Evolutionary conservation across 192 early-diverging fungal species (phyloP), one percentile per base, ranked within the genome.

Genomic region (Coemansia sp.): DNA sequence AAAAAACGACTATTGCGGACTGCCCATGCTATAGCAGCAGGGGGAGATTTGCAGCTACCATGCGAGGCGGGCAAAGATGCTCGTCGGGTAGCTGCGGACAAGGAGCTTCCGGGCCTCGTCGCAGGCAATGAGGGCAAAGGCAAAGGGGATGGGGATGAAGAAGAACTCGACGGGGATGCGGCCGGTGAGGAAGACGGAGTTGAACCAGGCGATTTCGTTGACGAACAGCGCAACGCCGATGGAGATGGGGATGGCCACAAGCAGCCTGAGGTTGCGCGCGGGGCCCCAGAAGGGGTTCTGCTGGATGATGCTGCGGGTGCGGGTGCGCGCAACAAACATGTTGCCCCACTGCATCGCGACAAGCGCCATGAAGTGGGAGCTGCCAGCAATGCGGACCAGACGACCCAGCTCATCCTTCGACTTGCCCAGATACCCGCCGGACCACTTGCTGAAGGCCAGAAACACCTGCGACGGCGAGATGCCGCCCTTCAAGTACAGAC

Each of bases 71-170:
- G 78, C 78, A 8, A 75, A 41, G 16, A 67, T 16, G 40, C 69
- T 68, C 8, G 12, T 26, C 0, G 78, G 78, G 21, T 57, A 69
- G 37, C 61, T 16, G 15, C 89, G 69, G 7, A 88, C 87, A 10
- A 74, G 40, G 26, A 73, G 32, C 65, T 90, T 90, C 40, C 89
- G 68, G 16, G 80, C 18, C 68, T 90, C 89, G 58, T 90, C 89
- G 32, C 82, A 66, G 4, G 73, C 42, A 21, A 90, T 36, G 52
- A 90, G 73, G n/a, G 66, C 65, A 9, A 86, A 10, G 4, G 80
- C 87, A 61, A 83, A 83, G 11, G 80, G 76, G 22, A 89, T 63
- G 1, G 89, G 89, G 19, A 88, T 72, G 61, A 88, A 83, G 84
- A 85, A 90, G 70, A 80, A 87, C 77, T 76, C 76, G 1, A 68